Conservation (phyloP, 73 alveolate species). For the Diophrys sp. region DNA sequence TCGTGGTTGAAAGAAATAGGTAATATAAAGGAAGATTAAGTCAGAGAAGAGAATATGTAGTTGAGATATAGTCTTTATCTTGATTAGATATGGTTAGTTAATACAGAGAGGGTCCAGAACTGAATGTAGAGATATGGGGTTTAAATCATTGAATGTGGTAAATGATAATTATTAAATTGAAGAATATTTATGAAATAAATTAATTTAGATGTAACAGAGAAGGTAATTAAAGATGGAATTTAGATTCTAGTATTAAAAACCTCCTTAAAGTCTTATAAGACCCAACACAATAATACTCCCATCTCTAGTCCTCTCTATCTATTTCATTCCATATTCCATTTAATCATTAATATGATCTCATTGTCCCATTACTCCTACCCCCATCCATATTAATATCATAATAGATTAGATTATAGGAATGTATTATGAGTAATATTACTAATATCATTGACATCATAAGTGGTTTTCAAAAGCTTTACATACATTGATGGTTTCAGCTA, state of each 20-base stretch:
- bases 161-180: not conserved
- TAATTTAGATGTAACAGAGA: not conserved
- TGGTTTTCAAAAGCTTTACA: constrained; percentile 8
- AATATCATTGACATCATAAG: too few relatives aligned
- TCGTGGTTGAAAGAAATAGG: not conserved
- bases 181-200: not conserved
- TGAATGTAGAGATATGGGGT: not conserved
- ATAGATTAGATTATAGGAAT: too few relatives aligned
- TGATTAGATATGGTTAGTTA: not conserved
- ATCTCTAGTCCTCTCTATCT: too few relatives aligned
- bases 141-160: not conserved
- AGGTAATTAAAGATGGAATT: not conserved
- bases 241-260: not conserved
- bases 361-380: too few relatives aligned
- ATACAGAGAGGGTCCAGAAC: not conserved
- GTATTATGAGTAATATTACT: too few relatives aligned
- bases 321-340: too few relatives aligned
- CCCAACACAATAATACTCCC: too few relatives aligned
- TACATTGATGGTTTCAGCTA: constrained; percentile 41
- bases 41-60: not conserved
- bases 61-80: not conserved
- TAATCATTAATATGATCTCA: too few relatives aligned
- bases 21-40: not conserved
- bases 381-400: too few relatives aligned
- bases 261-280: too few relatives aligned